phyloP scores from a whole-genome alignment of 805 yeast genomes.

The Torulaspora maleeae region DNA sequence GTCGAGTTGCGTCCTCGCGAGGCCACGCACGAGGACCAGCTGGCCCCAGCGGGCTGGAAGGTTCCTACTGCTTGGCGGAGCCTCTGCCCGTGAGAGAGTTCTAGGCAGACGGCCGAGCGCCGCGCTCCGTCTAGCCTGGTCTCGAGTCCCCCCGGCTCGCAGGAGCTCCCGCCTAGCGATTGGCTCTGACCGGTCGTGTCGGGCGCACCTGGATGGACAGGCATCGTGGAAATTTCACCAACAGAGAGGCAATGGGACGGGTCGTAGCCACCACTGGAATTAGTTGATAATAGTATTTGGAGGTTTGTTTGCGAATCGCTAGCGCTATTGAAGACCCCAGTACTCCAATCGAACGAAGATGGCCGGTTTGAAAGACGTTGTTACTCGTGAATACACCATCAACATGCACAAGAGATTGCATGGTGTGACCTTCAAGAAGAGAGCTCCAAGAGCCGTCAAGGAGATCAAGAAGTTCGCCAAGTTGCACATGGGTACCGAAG shows the following conservation, averaged over 20 bases:
- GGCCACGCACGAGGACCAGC: too few species aligned
- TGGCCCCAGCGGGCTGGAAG: too few species aligned
- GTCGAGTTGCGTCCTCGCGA: too few species aligned
- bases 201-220: neutral
- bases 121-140: too few species aligned
- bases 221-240: constrained; percentile 6
- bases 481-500: constrained; percentile 98
- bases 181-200: neutral
- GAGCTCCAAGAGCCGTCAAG: constrained; percentile 99
- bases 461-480: constrained; percentile 98
- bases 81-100: too few species aligned
- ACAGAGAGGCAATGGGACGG: neutral
- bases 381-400: constrained; percentile 99
- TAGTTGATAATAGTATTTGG: constrained; percentile 1
- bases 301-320: neutral
- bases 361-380: constrained; percentile 89
- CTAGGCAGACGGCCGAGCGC: too few species aligned
- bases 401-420: constrained; percentile 99
- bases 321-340: constrained; percentile 8
- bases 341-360: constrained; percentile 30
- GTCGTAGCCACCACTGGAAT: constrained; percentile 1
- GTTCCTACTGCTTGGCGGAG: too few species aligned
- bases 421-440: constrained; percentile 98
- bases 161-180: too few species aligned
- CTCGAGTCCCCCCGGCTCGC: too few species aligned